Base-by-base conservation (phyloP, 108 stramenopile species). In the Phaeodactylum tricornutum region DNA sequence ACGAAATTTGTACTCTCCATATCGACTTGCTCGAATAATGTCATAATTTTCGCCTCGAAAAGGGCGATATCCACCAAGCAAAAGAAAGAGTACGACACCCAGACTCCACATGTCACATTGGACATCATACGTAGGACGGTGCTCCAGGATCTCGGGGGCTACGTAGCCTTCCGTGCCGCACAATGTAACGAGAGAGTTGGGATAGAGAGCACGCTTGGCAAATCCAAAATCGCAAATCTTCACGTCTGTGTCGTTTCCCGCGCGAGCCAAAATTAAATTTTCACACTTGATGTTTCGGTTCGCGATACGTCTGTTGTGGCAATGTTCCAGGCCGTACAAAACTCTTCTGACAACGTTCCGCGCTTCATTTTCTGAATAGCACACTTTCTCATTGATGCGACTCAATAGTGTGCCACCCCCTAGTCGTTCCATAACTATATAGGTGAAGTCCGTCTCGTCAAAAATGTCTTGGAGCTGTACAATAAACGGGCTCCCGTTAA, bases 171-270 rank as follows among this genome's bases (percentile, higher is more conserved):
- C 87, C 2, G 92, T 96, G 16, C 95, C 95, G 27, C 82, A 84
- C 35, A 75, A 67, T n/a, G 87, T 84, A 29, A 47, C 55, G 69
- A 72, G 64, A 30, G 67, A 84, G 57, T 94, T 72, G 14, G 67
- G 73, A 33, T 60, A 71, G 2, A 67, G 47, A 9, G 79, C 74
- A 16, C 43, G 60, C 56, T 94, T 87, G 19, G 96, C 96, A 49
- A 94, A 94, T 12, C 95, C 94, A 72, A 99, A 97, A 63, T 97
- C 98, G 23, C 86, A 85, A 23, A 99, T 74, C 73, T 97, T 99
- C 34, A 99, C 85, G 23, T 81, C 66, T 5, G 80, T 74, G 52
- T 96, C 95, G 56, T 89, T 89, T 50, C 78, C 71, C 67, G 79
- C 49, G 61, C 71, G 66, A 81, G 60, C 59, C 21, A 92, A 64